phyloP scores from a whole-genome alignment of 2,329 filamentous ascomycete genomes.

The Mariannaea elegans region DNA sequence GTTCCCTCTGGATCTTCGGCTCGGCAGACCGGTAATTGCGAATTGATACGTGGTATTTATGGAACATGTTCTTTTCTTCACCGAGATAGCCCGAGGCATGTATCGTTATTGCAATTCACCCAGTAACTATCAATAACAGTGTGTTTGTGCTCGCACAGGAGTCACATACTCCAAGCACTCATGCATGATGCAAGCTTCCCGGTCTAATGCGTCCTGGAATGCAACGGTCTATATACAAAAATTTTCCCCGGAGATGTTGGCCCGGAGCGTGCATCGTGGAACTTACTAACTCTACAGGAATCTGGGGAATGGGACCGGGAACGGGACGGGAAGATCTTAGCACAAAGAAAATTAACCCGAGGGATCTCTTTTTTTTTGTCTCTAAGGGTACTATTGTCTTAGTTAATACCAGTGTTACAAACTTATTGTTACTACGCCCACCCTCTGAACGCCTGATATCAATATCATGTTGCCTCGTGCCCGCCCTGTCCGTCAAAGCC shows the following conservation, averaged over 20 bases:
- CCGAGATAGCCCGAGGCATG: slow-evolving; percentile 28
- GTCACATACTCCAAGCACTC: slow-evolving; percentile 13
- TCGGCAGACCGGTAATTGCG: neutral
- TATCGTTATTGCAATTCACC: slow-evolving; percentile 14
- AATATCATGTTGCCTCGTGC: slow-evolving; percentile 5
- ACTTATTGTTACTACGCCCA: slow-evolving; percentile 5
- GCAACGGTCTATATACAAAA: neutral
- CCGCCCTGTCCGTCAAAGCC: neutral
- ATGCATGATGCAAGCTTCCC: slow-evolving; percentile 20
- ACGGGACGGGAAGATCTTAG: neutral
- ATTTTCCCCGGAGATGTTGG: neutral
- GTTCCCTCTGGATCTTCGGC: slow-evolving; percentile 3
- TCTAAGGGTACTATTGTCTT: neutral
- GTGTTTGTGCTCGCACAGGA: slow-evolving; percentile 11
- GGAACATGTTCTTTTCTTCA: neutral
- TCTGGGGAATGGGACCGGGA: slow-evolving; percentile 6
- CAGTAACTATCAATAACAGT: slow-evolving; percentile 9
- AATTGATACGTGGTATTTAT: neutral
- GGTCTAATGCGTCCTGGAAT: slow-evolving; percentile 12
- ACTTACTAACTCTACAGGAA: neutral
- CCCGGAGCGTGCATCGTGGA: slow-evolving; percentile 8
- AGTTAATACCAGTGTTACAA: slow-evolving; percentile 13
- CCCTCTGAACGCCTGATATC: slow-evolving; percentile 27
- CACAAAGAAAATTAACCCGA: slow-evolving; percentile 3
- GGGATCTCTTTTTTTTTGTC: slow-evolving; percentile 4